Evolutionary conservation across 352 stramenopile species (phyloP).

Genomic region (Pythium oligandrum): DNA sequence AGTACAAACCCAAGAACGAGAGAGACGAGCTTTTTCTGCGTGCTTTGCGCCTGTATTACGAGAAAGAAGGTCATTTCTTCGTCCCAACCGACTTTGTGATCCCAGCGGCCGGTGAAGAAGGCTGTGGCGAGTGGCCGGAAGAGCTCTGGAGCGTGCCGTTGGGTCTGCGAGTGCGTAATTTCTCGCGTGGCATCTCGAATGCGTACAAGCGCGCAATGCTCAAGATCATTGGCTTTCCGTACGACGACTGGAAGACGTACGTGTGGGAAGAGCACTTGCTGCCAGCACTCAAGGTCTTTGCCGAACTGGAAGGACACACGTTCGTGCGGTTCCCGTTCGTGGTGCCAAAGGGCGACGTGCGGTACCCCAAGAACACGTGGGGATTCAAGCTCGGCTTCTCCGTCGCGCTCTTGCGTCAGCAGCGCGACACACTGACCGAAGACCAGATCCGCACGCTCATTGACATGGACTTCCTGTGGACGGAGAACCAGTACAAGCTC

Average conservation of each 20-base stretch:
- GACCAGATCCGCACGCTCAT: constrained; percentile 34
- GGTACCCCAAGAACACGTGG: constrained; percentile 85
- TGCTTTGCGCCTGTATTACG: constrained; percentile 44
- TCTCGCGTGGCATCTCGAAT: constrained; percentile 49
- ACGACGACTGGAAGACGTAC: constrained; percentile 64
- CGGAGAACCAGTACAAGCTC: constrained; percentile 64
- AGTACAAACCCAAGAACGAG: constrained; percentile 13
- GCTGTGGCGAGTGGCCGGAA: constrained; percentile 29
- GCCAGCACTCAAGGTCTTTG: constrained; percentile 74
- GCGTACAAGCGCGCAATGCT: constrained; percentile 56
- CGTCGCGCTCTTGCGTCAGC: constrained; percentile 88
- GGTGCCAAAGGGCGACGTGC: constrained; percentile 58
- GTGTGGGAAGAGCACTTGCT: constrained; percentile 70
- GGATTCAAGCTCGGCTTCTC: constrained; percentile 86
- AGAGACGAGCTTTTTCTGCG: constrained; percentile 50
- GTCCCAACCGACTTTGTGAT: constrained; percentile 51
- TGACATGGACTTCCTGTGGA: constrained; percentile 68
- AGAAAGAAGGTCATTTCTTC: constrained; percentile 61
- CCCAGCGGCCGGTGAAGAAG: not conserved
- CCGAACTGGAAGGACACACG: constrained; percentile 86
- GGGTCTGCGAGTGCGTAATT: constrained; percentile 45
- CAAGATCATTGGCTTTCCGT: constrained; percentile 60
- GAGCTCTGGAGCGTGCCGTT: constrained; percentile 47
- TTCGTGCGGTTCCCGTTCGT: constrained; percentile 89
- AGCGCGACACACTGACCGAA: constrained; percentile 23